phyloP scores from a whole-genome alignment of 495 filamentous ascomycete species.

The Coniosporium apollinis region DNA sequence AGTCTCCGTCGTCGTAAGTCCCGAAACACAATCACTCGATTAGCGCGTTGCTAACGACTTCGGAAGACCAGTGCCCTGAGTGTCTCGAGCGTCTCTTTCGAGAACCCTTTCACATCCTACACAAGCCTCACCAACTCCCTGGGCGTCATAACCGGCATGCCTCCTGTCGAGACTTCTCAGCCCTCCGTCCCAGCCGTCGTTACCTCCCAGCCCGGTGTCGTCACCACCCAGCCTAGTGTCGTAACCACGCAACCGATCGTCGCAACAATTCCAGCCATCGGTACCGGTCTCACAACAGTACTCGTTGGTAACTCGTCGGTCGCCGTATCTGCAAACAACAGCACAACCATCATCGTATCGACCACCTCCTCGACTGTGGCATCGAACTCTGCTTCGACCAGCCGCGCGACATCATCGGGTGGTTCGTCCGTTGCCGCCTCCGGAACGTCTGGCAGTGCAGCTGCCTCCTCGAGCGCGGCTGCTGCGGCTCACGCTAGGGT shows the following conservation, averaged over 20 bases:
- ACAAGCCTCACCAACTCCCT: constrained; percentile 36
- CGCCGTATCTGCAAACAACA: constrained; percentile 11
- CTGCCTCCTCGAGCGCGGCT: constrained; percentile 4
- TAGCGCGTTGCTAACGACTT: not conserved
- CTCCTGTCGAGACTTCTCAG: constrained; percentile 15
- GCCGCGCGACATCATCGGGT: not conserved
- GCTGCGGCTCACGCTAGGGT: constrained; percentile 10
- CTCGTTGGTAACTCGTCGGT: constrained; percentile 6
- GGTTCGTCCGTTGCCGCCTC: not conserved
- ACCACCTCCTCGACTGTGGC: constrained; percentile 6
- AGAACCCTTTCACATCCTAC: constrained; percentile 29
- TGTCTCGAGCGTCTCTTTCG: constrained; percentile 8
- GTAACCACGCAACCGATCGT: constrained; percentile 28
- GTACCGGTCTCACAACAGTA: constrained; percentile 14
- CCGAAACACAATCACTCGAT: not conserved
- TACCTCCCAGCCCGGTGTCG: constrained; percentile 24
- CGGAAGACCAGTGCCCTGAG: constrained; percentile 1
- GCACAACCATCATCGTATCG: constrained; percentile 14
- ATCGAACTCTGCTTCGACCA: not conserved
- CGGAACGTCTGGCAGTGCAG: constrained; percentile 1
- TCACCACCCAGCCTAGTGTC: constrained; percentile 27
- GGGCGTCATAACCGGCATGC: constrained; percentile 37
- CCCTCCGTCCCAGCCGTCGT: constrained; percentile 20
- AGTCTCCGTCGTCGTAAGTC: not conserved
- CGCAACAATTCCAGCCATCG: constrained; percentile 32